Evolutionary conservation across 495 filamentous ascomycete species (phyloP).

Genomic region (Oidiodendron maius): DNA sequence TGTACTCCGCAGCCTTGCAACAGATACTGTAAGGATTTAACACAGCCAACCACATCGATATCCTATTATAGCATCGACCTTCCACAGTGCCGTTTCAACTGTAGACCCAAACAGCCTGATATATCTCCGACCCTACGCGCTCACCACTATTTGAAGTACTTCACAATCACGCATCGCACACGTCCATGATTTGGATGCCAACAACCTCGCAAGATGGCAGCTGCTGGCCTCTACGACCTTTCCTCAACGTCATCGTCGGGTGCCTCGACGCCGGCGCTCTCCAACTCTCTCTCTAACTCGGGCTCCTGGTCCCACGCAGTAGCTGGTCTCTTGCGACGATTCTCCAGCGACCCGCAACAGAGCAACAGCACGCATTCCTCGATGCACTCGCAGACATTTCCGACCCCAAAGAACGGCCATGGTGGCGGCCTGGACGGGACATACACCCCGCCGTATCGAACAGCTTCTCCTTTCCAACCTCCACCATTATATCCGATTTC

Average conservation of each 20-base stretch:
- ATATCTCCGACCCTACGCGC: no score
- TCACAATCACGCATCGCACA: no score
- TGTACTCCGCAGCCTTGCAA: no score
- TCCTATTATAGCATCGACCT: no score
- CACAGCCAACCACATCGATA: no score
- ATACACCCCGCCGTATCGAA: constrained; percentile 41
- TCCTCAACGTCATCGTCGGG: constrained; percentile 17
- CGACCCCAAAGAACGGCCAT: background rate
- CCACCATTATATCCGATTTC: constrained; percentile 51
- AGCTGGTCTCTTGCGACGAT: constrained; percentile 20
- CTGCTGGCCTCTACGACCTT: constrained; percentile 3
- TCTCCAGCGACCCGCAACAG: constrained; percentile 17
- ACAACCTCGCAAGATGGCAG: background rate
- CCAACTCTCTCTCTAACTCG: constrained; percentile 14
- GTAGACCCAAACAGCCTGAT: no score
- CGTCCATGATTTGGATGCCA: no score
- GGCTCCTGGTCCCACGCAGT: constrained; percentile 14
- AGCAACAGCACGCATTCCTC: background rate
- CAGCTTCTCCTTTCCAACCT: constrained; percentile 54
- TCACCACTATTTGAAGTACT: no score
- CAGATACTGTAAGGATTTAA: no score
- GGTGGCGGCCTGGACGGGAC: constrained; percentile 13
- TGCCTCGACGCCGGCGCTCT: constrained; percentile 6
- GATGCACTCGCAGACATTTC: background rate
- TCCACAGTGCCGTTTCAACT: no score